phyloP scores from a whole-genome alignment of 257 asterid species.

The Schizonepeta tenuifolia region DNA sequence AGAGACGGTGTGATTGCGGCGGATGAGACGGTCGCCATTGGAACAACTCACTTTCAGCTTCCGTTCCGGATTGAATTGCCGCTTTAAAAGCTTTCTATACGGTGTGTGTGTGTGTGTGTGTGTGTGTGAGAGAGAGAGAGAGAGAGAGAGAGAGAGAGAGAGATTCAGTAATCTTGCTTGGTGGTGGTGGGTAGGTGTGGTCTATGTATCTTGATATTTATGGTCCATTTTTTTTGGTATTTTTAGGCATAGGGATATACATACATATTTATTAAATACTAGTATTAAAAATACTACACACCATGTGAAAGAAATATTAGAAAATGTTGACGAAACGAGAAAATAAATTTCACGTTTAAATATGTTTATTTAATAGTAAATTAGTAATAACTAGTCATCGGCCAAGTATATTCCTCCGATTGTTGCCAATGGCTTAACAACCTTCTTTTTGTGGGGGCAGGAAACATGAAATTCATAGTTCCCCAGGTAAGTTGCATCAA shows the following conservation, averaged over 20 bases:
- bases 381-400: too few species aligned
- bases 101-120: neutral
- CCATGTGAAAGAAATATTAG: neutral
- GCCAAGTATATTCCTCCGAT: too few species aligned
- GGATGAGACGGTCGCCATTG: conserved; percentile 40
- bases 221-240: neutral
- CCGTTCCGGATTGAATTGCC: neutral
- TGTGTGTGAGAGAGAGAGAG: neutral
- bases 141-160: neutral
- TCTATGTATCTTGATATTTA: neutral
- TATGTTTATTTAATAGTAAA: too few species aligned
- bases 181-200: conserved; percentile 24
- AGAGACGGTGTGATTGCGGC: conserved; percentile 15
- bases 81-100: neutral
- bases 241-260: neutral
- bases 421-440: too few species aligned
- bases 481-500: too few species aligned
- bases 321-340: neutral
- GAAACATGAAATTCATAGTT: too few species aligned
- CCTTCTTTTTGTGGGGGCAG: too few species aligned
- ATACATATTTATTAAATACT: neutral
- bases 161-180: conserved; percentile 12
- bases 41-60: neutral
- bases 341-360: neutral
- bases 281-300: neutral